phyloP scores from a whole-genome alignment of 495 filamentous ascomycete genomes.

The Aspergillus panamensis region DNA sequence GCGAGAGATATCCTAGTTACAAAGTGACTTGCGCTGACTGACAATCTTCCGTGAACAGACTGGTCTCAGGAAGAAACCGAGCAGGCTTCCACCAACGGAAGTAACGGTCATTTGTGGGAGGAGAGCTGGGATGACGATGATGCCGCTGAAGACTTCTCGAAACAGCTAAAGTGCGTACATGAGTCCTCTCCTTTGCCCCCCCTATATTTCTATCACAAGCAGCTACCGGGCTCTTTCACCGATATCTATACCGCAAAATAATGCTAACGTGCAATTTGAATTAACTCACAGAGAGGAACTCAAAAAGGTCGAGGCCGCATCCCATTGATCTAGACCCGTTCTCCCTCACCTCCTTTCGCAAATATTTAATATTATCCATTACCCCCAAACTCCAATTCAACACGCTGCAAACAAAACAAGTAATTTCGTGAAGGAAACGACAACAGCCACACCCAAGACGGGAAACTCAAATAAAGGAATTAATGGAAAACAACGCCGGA shows the following conservation, averaged over 20 bases:
- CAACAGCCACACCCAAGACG: too few species aligned
- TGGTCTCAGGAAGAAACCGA: slow-evolving; percentile 86
- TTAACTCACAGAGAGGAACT: slow-evolving; percentile 72
- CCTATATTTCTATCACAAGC: neutral
- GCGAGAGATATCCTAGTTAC: neutral
- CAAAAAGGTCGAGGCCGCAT: slow-evolving; percentile 80
- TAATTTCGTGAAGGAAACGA: too few species aligned
- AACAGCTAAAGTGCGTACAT: slow-evolving; percentile 80
- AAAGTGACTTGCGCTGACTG: slow-evolving; percentile 7
- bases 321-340: slow-evolving; percentile 21
- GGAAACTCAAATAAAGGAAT: too few species aligned
- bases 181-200: slow-evolving; percentile 3
- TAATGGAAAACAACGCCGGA: too few species aligned
- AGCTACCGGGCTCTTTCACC: neutral
- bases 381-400: neutral
- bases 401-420: too few species aligned
- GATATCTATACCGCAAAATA: neutral
- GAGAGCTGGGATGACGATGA: slow-evolving; percentile 99
- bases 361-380: neutral
- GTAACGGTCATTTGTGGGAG: slow-evolving; percentile 89
- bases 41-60: slow-evolving; percentile 49
- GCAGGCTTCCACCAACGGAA: slow-evolving; percentile 53
- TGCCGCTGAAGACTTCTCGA: slow-evolving; percentile 91
- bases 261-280: neutral
- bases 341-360: neutral